Conservation (phyloP, 495 filamentous ascomycete species). For the Schizothecium vesticola region DNA sequence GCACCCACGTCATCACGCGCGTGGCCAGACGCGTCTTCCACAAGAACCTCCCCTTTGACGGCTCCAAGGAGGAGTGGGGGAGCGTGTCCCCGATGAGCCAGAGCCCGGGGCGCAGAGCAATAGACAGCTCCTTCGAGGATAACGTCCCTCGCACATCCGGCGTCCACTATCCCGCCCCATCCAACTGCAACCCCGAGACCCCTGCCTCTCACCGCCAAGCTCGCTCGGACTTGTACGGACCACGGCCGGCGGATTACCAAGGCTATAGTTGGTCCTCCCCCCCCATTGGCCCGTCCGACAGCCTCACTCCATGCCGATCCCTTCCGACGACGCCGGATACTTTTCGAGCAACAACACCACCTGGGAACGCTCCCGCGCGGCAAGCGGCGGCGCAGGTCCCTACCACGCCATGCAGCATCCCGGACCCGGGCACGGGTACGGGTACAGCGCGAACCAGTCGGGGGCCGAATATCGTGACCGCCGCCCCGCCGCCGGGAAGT, state of each 20-base stretch:
- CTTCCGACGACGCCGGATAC: not conserved
- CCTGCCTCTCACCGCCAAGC: no score
- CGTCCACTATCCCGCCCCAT: not conserved
- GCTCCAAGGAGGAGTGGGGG: conserved; percentile 1
- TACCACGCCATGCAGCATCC: no score
- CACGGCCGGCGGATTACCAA: no score
- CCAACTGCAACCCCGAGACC: no score
- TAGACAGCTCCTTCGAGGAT: not conserved
- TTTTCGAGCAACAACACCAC: not conserved
- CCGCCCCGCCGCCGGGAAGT: not conserved
- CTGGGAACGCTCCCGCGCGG: no score
- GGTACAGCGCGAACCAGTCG: not conserved
- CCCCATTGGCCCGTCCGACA: not conserved
- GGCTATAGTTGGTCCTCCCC: not conserved
- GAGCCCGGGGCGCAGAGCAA: not conserved
- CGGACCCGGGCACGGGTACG: no score
- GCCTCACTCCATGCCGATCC: not conserved
- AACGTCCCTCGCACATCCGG: not conserved
- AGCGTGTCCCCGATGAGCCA: not conserved
- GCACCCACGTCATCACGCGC: conserved; percentile 2
- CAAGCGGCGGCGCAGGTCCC: no score
- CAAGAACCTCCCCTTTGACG: conserved; percentile 1
- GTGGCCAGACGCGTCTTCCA: conserved; percentile 1
- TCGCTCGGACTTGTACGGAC: not conserved
- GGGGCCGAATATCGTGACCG: no score